Percentiles rank a stretch among this genome's conserved stretches.
These are phyloP conservation scores for Fusarium chaquense DNA, from an alignment of 2,329 filamentous ascomycete species.

Conservation along the genomic window DNA sequence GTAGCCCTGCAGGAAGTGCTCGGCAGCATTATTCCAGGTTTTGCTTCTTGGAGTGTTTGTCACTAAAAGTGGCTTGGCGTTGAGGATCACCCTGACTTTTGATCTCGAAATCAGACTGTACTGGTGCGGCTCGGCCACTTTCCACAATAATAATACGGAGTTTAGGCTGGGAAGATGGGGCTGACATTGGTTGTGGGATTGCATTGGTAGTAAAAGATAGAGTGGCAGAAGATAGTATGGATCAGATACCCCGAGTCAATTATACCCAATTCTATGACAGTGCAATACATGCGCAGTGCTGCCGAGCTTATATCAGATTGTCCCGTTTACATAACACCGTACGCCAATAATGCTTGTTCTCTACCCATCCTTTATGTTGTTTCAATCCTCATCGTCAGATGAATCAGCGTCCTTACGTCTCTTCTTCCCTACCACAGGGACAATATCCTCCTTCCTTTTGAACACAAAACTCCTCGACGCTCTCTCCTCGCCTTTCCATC, in stretches of 20 bases:
- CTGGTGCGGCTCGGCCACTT: background rate
- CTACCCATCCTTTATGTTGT: background rate
- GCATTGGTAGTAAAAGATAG: background rate
- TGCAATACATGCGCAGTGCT: background rate
- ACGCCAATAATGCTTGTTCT: conserved; percentile 18
- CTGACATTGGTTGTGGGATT: background rate
- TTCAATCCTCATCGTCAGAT: conserved; percentile 50
- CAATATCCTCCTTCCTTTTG: conserved; percentile 67
- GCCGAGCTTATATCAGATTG: background rate
- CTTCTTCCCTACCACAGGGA: conserved; percentile 44
- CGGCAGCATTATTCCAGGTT: conserved; percentile 6
- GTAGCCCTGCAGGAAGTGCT: conserved; percentile 5
- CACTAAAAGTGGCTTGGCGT: conserved; percentile 20
- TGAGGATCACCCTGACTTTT: conserved; percentile 11
- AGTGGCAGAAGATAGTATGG: background rate
- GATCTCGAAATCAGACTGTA: conserved; percentile 7
- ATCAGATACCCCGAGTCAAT: conserved; percentile 17
- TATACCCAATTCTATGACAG: conserved; percentile 2
- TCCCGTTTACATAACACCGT: conserved; percentile 13
- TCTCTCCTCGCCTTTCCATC: conserved; percentile 59
- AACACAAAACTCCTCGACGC: conserved; percentile 71
- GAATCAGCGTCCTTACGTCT: conserved; percentile 51
- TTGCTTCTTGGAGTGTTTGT: conserved; percentile 11
- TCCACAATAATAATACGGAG: background rate
- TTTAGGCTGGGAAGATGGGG: background rate